These are phyloP conservation scores for Fusarium guadeloupense DNA, from an alignment of 2,329 filamentous ascomycete genomes.

Conservation along the genomic window DNA sequence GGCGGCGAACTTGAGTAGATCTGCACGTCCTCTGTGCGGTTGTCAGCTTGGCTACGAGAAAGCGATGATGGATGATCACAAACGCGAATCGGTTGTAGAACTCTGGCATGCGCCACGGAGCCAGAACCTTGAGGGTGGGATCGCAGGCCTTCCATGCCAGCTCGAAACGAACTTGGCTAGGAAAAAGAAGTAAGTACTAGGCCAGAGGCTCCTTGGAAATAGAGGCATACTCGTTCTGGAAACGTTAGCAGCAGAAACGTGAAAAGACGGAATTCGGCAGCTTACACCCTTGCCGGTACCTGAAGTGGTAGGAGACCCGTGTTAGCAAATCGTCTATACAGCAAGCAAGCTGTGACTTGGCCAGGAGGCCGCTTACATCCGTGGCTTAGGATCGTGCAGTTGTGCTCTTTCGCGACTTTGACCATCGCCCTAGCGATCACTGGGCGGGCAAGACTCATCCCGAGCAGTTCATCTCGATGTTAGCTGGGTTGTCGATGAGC, in stretches of 20 bases:
- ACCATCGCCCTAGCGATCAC: constrained; percentile 68
- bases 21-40: constrained; percentile 47
- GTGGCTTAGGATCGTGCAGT: constrained; percentile 54
- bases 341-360: too few species aligned
- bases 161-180: constrained; percentile 51
- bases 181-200: too few species aligned
- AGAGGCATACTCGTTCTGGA: constrained; percentile 43
- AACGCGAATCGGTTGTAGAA: background rate
- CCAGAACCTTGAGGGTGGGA: background rate
- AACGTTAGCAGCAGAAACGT: constrained; percentile 1
- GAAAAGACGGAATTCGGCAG: background rate
- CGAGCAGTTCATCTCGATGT: constrained; percentile 44
- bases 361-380: constrained; percentile 54
- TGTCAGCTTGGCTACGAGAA: background rate
- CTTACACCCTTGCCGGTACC: constrained; percentile 67
- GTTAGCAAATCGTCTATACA: too few species aligned
- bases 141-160: background rate
- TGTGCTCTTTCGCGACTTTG: constrained; percentile 48
- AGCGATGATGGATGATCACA: too few species aligned
- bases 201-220: too few species aligned
- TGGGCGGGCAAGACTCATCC: constrained; percentile 69
- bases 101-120: background rate
- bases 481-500: too few species aligned
- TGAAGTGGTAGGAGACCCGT: too few species aligned
- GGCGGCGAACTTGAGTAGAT: constrained; percentile 65